phyloP scores from a whole-genome alignment of 179 eudicot genomes.

The Spergularia azorica region DNA sequence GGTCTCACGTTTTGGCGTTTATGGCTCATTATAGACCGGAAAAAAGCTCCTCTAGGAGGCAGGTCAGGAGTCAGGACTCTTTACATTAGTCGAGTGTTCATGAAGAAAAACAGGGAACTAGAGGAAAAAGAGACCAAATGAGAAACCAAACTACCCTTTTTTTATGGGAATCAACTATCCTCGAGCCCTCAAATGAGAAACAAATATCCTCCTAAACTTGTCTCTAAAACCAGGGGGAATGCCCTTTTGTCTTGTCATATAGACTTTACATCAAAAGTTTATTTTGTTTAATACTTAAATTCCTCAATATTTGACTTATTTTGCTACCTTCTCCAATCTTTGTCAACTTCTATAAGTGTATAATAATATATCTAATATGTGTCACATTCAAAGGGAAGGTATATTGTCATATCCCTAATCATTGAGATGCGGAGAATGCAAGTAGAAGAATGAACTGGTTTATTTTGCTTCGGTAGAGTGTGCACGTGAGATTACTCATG shows the following conservation, averaged over 20 bases:
- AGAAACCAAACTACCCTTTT: constrained; percentile 29
- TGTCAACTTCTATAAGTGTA: constrained; percentile 14
- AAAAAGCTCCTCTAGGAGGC: not conserved
- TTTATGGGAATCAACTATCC: constrained; percentile 45
- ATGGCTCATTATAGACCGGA: no score
- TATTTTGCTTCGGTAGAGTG: constrained; percentile 11
- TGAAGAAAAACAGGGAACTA: not conserved
- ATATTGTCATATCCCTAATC: constrained; percentile 17
- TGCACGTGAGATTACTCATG: constrained; percentile 21
- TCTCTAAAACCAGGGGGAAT: constrained; percentile 18
- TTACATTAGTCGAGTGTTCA: not conserved
- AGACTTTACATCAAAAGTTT: constrained; percentile 19
- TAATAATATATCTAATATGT: not conserved
- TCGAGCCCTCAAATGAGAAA: constrained; percentile 56
- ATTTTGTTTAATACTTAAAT: not conserved
- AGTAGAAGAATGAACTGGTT: not conserved
- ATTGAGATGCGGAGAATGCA: constrained; percentile 9
- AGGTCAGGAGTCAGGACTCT: not conserved
- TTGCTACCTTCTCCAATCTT: constrained; percentile 23
- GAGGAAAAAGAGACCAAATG: not conserved
- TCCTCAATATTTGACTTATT: constrained; percentile 25
- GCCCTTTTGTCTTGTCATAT: constrained; percentile 33
- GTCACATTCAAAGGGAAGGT: constrained; percentile 16
- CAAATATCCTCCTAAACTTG: constrained; percentile 28
- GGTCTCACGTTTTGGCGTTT: no score